Conservation (phyloP, 179 eudicot genomes). For the Vitellaria paradoxa region DNA sequence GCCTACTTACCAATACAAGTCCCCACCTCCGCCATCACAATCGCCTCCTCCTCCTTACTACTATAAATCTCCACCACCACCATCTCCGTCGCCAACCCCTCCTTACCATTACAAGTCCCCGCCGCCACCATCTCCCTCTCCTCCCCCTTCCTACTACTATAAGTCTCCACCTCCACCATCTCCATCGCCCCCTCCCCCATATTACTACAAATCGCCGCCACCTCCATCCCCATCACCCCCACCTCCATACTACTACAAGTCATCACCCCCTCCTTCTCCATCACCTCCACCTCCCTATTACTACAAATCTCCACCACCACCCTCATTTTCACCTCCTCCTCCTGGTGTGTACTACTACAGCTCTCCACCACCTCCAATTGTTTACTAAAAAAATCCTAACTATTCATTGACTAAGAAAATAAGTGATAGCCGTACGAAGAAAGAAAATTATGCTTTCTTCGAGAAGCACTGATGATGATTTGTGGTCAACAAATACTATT, state of each 20-base stretch:
- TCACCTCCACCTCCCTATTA: background rate
- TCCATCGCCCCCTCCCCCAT: background rate
- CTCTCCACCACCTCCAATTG: background rate
- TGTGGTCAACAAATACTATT: no score
- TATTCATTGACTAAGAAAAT: no score
- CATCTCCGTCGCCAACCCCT: background rate
- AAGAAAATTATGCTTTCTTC: no score
- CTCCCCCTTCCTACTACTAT: background rate
- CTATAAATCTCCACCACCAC: background rate
- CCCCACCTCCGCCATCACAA: background rate
- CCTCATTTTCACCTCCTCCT: background rate
- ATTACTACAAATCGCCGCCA: background rate
- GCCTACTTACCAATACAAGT: background rate
- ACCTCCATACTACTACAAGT: background rate
- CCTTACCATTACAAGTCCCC: background rate
- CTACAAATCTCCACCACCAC: background rate
- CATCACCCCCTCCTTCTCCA: background rate
- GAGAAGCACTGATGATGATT: no score
- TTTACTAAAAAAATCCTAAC: no score
- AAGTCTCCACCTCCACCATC: background rate
- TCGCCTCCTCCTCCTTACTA: background rate
- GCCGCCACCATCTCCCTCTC: background rate
- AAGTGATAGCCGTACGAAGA: no score
- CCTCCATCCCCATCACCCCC: background rate
- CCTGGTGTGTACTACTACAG: background rate